Conservation (phyloP, 1,139 yeast species). For the Lodderomyces oxycetoniae region DNA sequence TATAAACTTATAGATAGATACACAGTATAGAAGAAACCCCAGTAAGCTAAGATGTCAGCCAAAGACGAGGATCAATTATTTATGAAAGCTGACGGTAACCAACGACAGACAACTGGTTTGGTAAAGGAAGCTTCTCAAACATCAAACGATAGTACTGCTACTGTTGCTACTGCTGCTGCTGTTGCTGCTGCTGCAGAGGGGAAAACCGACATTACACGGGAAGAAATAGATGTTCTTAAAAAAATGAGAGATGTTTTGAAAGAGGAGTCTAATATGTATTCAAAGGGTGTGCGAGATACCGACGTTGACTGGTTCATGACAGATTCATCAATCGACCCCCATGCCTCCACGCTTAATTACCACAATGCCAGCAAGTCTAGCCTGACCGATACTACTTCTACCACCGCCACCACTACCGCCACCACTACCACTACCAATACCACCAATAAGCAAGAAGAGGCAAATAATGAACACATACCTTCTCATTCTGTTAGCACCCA, state of each 20-base stretch:
- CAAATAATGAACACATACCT: conserved; percentile 1
- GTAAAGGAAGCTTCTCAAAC: too few species aligned
- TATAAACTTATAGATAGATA: too few species aligned
- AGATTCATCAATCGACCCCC: conserved; percentile 18
- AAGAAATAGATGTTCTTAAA: conserved; percentile 14
- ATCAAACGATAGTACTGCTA: too few species aligned
- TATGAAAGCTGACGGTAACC: too few species aligned
- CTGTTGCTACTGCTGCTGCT: too few species aligned
- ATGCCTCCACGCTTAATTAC: conserved; percentile 1
- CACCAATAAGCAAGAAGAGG: neutral
- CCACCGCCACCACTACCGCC: neutral
- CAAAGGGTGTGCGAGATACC: conserved; percentile 27
- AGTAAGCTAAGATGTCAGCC: too few species aligned
- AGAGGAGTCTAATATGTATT: conserved; percentile 17
- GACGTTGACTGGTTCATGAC: conserved; percentile 52
- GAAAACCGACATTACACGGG: too few species aligned
- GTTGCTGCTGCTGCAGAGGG: too few species aligned
- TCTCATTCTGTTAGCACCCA: conserved; percentile 17
- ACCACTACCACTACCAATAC: conserved; percentile 1
- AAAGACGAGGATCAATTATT: too few species aligned
- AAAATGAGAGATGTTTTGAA: conserved; percentile 19
- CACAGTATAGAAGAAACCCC: too few species aligned
- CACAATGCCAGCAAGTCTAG: neutral
- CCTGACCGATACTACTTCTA: too few species aligned
- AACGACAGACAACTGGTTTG: too few species aligned